Percentiles rank a stretch among this genome's conserved stretches.
Conservation (phyloP, 2,329 filamentous ascomycete species). For the Sporothrix pallida region DNA sequence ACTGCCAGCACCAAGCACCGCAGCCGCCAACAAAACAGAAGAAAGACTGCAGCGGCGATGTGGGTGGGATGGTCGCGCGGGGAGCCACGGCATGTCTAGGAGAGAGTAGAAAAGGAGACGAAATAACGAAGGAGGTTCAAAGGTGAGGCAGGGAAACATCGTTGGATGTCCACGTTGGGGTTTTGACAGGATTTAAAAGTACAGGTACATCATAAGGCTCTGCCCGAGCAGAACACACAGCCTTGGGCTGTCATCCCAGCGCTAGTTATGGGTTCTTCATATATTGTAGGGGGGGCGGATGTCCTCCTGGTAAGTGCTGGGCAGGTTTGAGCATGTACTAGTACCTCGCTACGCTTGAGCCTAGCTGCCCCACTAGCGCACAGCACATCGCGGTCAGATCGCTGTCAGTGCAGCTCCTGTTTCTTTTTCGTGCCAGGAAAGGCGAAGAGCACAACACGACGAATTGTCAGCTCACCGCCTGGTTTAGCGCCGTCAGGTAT, state of each 20-base stretch:
- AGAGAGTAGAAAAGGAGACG: constrained; percentile 16
- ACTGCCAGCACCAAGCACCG: constrained; percentile 16
- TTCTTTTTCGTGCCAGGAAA: background rate
- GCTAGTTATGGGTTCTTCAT: too few relatives aligned
- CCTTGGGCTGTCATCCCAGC: background rate
- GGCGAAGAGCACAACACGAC: background rate
- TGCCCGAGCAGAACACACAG: background rate
- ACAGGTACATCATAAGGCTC: constrained; percentile 9
- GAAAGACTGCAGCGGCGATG: background rate
- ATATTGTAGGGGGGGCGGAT: background rate
- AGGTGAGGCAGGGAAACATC: constrained; percentile 24
- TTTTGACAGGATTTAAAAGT: constrained; percentile 10
- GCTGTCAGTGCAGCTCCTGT: constrained; percentile 26
- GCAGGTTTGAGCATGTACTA: background rate
- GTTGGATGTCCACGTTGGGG: background rate
- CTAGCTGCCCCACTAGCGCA: constrained; percentile 19
- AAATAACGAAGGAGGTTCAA: constrained; percentile 8
- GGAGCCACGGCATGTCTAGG: background rate
- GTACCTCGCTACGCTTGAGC: constrained; percentile 15
- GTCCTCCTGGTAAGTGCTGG: background rate
- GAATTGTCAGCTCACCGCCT: background rate
- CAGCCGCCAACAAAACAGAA: constrained; percentile 16
- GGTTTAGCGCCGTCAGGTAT: too few relatives aligned
- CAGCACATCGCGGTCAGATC: constrained; percentile 28
- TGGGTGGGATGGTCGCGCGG: constrained; percentile 2